Conservation (phyloP, 805 yeast genomes). For the Wickerhamiella nectarea region DNA sequence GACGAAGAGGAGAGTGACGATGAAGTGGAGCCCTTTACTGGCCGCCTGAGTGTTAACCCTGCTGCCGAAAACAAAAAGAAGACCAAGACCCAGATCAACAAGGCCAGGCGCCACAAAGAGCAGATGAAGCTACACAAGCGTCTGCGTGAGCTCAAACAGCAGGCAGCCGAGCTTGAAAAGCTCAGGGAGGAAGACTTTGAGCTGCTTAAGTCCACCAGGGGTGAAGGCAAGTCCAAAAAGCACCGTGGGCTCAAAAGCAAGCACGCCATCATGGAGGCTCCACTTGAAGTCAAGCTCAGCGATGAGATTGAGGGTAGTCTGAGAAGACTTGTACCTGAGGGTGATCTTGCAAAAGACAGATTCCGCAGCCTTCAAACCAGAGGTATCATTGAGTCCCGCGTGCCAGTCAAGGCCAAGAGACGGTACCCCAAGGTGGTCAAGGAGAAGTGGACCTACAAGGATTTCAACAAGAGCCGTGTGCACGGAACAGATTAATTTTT, state of each 20-base stretch:
- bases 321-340: constrained; percentile 79
- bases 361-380: constrained; percentile 68
- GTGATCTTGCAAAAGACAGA: constrained; percentile 69
- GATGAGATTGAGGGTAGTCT: constrained; percentile 80
- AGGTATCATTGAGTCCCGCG: constrained; percentile 79
- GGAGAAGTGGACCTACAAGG: constrained; percentile 89
- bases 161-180: constrained; percentile 41
- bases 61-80: constrained; percentile 58
- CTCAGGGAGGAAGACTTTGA: constrained; percentile 13
- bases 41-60: constrained; percentile 49
- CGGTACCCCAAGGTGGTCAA: constrained; percentile 62
- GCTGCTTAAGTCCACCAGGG: constrained; percentile 7
- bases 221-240: constrained; percentile 23
- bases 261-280: constrained; percentile 34
- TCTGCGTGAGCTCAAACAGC: constrained; percentile 44
- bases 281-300: constrained; percentile 64
- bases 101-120: constrained; percentile 38
- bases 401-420: constrained; percentile 50
- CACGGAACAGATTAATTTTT: constrained; percentile 2
- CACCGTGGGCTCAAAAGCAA: constrained; percentile 31
- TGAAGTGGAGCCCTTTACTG: constrained; percentile 23
- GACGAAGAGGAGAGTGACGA: constrained; percentile 19
- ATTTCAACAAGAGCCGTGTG: constrained; percentile 31
- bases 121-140: constrained; percentile 22
- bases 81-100: constrained; percentile 66